Evolutionary conservation across 805 yeast species (phyloP).

Genomic region (Candida glaebosa): DNA sequence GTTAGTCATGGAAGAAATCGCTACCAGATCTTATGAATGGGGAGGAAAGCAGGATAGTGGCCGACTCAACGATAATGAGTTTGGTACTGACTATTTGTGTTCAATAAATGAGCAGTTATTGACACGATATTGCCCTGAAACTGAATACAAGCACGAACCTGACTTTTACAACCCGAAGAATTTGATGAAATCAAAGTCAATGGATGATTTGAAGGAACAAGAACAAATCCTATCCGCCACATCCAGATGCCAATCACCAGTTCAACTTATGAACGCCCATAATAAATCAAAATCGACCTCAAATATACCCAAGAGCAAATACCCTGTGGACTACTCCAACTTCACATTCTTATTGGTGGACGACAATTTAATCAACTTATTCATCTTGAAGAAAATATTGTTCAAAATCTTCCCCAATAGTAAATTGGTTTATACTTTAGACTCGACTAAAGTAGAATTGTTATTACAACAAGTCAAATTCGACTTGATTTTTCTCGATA

Average conservation of each 20-base stretch:
- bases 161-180: not conserved
- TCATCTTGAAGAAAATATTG: constrained; percentile 31
- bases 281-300: not conserved
- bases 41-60: not conserved
- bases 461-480: constrained; percentile 14
- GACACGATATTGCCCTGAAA: not conserved
- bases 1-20: not conserved
- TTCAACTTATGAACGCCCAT: not conserved
- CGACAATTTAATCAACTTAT: constrained; percentile 40
- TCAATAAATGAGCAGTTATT: not conserved
- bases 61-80: not conserved
- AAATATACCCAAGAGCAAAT: not conserved
- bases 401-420: constrained; percentile 32
- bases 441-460: constrained; percentile 25
- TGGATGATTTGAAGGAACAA: not conserved
- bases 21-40: not conserved
- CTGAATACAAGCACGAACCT: too few relatives aligned
- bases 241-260: not conserved
- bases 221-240: not conserved
- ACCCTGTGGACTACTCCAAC: not conserved
- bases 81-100: not conserved
- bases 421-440: constrained; percentile 23
- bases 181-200: not conserved
- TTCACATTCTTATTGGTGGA: constrained; percentile 31
- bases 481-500: constrained; percentile 39